Evolutionary conservation across 2,329 filamentous ascomycete species (phyloP).

Genomic region (Colletotrichum sp.): DNA sequence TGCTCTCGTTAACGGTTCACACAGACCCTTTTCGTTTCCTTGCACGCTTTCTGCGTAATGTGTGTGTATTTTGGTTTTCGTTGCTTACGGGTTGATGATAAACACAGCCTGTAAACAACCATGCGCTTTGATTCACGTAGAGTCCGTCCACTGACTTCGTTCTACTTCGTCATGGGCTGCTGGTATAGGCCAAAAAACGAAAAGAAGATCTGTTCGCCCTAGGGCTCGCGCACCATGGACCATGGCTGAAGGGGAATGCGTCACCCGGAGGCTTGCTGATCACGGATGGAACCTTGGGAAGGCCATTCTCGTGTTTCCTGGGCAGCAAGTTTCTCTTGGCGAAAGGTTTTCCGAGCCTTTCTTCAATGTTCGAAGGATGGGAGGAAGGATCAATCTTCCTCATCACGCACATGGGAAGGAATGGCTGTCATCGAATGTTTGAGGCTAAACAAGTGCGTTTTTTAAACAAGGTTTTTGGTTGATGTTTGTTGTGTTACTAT

Average conservation of each 20-base stretch:
- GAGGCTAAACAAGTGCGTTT: not conserved
- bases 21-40: not conserved
- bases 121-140: not conserved
- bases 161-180: not conserved
- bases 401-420: not conserved
- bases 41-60: not conserved
- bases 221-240: not conserved
- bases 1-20: not conserved
- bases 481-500: not conserved
- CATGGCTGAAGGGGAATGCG: not conserved
- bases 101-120: not conserved
- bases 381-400: not conserved
- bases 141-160: not conserved
- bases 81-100: not conserved
- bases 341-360: not conserved
- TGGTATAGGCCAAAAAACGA: not conserved
- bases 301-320: not conserved
- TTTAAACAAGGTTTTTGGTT: not conserved
- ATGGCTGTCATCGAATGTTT: not conserved
- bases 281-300: not conserved
- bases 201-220: not conserved
- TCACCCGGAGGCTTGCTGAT: not conserved
- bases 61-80: not conserved
- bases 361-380: not conserved
- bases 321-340: not conserved